Base-by-base conservation (phyloP, 1,139 yeast species). In the Scheffersomyces lignicola region DNA sequence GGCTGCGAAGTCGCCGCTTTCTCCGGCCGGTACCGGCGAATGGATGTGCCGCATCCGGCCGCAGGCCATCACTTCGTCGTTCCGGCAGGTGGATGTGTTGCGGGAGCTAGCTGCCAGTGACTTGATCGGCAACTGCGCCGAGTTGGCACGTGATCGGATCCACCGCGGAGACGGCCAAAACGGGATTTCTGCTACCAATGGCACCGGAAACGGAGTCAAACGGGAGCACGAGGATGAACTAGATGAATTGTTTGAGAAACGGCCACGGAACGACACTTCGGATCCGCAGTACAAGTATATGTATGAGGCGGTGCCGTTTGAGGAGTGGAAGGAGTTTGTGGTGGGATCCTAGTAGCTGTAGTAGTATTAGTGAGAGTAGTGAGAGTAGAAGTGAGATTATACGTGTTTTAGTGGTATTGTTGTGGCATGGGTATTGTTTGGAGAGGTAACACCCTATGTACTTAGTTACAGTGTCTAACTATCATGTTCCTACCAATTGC, bases 21-120 rank as follows among this genome's bases (percentile, higher is more conserved):
- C 72, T 10, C 73, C 73, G 1, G 43, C 38, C 5, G 31, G 35
- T 28, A 30, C 42, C 18, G 50, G 45, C 12, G 68, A 52, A 24
- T 75, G 80, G 81, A 60, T 65, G 0, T 66, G 76, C 33, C 70
- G 65, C 26, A 61, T 75, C 13, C 65, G 65, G 33, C 72, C 79
- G 1, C 58, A 59, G 24, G 72, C 76, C 3, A 63, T 77, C 17
- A 47, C 65, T 2, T 61, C 76, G 7, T 70, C 78, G 0, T 75
- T 76, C 47, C 61, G 62, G 38, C 79, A 70, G 40, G 69, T 73
- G 13, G 68, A 64, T 17, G 40, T 43, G 18, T 62, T 65, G 29
- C 51, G 55, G 32, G 71, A 69, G 34, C 48, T 65, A 32, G 56
- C 56, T 1, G 42, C 56, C 3, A 39, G 49, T 13, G 69, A 66